Evolutionary conservation across 192 early-diverging fungal genomes (phyloP).

Genomic region (Linnemannia elongata): DNA sequence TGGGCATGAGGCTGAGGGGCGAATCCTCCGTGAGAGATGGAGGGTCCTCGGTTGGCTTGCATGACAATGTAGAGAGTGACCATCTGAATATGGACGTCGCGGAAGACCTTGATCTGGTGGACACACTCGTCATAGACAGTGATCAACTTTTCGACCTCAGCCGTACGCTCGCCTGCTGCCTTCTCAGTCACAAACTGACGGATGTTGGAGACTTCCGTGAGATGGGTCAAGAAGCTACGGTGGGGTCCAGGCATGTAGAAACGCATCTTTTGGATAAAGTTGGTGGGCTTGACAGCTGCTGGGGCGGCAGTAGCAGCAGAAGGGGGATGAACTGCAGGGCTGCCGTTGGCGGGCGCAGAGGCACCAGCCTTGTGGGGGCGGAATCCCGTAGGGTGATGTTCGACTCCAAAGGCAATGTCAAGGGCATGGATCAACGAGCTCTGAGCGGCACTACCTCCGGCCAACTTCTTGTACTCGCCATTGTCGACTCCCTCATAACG

Average conservation of each 20-base stretch:
- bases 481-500: constrained; percentile 94
- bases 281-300: constrained; percentile 63
- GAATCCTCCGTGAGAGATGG: constrained; percentile 72
- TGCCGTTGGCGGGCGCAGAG: constrained; percentile 2
- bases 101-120: constrained; percentile 85
- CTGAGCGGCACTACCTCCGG: constrained; percentile 96
- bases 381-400: constrained; percentile 84
- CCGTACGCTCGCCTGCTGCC: constrained; percentile 29
- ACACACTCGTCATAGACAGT: constrained; percentile 86
- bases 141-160: constrained; percentile 60
- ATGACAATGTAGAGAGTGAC: constrained; percentile 91
- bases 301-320: neutral
- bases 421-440: constrained; percentile 92
- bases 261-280: constrained; percentile 90
- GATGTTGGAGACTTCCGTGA: constrained; percentile 74
- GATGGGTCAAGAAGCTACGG: constrained; percentile 86
- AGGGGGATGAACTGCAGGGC: neutral
- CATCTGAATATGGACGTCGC: constrained; percentile 94
- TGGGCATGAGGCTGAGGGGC: constrained; percentile 46
- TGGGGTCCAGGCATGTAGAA: constrained; percentile 92
- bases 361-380: constrained; percentile 25
- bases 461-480: constrained; percentile 79
- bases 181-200: constrained; percentile 70
- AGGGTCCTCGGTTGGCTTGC: constrained; percentile 81
- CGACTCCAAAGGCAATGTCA: constrained; percentile 90